phyloP scores from a whole-genome alignment of 306 rosid species.

The Cucurbita pepo region DNA sequence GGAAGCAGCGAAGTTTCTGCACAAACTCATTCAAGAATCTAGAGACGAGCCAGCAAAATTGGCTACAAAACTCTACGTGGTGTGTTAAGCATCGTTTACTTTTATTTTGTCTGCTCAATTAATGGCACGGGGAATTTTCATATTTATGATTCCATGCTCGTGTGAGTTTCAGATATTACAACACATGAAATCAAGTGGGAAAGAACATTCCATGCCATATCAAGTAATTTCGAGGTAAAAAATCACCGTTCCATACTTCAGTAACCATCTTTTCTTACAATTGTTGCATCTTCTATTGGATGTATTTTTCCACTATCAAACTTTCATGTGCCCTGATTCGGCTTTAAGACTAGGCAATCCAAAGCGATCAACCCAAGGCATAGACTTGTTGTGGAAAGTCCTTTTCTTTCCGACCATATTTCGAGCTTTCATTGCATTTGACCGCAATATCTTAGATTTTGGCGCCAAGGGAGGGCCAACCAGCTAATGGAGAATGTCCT shows the following conservation, averaged over 20 bases:
- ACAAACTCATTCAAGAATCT: constrained; percentile 94
- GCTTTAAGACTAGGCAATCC: background rate
- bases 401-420: background rate
- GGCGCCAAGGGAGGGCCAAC: background rate
- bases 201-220: constrained; percentile 96
- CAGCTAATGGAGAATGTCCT: background rate
- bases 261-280: background rate
- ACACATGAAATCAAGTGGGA: constrained; percentile 98
- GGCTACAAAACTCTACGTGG: constrained; percentile 95
- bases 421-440: background rate
- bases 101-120: constrained; percentile 7
- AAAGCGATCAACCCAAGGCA: background rate
- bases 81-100: constrained; percentile 13
- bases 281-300: background rate
- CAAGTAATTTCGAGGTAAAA: constrained; percentile 93
- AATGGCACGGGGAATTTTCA: background rate
- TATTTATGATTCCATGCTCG: constrained; percentile 4
- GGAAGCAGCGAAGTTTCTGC: constrained; percentile 99
- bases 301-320: background rate
- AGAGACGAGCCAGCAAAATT: constrained; percentile 91
- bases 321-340: no score
- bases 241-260: constrained; percentile 15
- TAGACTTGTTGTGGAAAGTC: background rate
- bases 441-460: background rate
- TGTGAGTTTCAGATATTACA: constrained; percentile 65